These are phyloP conservation scores for Trichosanthes cucumerina DNA, from an alignment of 306 rosid genomes.

Conservation along the genomic window DNA sequence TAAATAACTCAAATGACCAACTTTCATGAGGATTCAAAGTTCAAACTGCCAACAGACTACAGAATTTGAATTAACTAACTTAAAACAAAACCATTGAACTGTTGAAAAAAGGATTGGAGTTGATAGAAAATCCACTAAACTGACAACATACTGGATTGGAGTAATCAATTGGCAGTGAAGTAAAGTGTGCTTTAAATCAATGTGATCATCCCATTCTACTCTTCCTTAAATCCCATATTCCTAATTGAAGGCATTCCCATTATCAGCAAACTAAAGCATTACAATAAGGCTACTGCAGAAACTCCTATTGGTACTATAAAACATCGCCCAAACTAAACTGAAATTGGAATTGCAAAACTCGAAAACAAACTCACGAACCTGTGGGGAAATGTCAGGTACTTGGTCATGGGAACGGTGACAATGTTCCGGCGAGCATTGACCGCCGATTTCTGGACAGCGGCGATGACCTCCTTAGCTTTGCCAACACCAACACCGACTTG, in stretches of 20 bases:
- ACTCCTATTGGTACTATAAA: not conserved
- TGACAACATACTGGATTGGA: not conserved
- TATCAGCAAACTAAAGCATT: not conserved
- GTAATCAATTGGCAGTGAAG: not conserved
- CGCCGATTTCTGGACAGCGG: slow-evolving; percentile 69
- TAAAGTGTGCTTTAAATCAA: not conserved
- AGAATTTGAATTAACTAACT: not conserved
- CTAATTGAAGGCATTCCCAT: not conserved
- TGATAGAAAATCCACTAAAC: not conserved
- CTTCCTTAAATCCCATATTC: not conserved
- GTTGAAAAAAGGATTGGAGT: not conserved
- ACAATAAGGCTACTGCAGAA: not conserved
- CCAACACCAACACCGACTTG: slow-evolving; percentile 83
- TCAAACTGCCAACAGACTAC: not conserved
- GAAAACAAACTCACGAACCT: slow-evolving; percentile 28
- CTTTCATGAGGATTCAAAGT: not conserved
- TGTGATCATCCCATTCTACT: not conserved
- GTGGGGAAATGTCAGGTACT: slow-evolving; percentile 65
- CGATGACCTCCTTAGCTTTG: slow-evolving; percentile 60
- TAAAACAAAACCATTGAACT: not conserved
- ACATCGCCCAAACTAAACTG: not conserved
- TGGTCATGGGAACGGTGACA: slow-evolving; percentile 60
- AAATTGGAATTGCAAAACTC: not conserved
- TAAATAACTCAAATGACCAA: not conserved
- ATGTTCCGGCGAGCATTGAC: slow-evolving; percentile 63